phyloP scores from a whole-genome alignment of 2,329 filamentous ascomycete genomes.

The Verticillium isaacii region DNA sequence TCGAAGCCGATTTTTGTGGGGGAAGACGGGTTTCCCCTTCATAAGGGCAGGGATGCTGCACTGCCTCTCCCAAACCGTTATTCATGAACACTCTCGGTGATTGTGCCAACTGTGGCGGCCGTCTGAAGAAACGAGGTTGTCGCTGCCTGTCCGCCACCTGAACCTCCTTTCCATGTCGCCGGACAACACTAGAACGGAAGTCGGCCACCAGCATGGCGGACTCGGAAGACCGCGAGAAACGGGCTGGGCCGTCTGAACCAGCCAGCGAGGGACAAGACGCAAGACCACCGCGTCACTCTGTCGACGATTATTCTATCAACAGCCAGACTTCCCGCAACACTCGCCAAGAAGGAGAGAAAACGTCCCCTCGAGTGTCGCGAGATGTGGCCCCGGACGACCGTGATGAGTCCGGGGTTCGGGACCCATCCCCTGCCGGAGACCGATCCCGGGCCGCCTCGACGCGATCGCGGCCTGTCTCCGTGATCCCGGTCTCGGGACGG shows the following conservation, averaged over 20 bases:
- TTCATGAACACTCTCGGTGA: neutral
- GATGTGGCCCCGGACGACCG: neutral
- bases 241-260: neutral
- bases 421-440: slow-evolving; percentile 10
- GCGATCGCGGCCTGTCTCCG: slow-evolving; percentile 27
- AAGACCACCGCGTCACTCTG: neutral
- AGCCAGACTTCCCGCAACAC: neutral
- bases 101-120: neutral
- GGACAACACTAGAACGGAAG: neutral
- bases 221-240: neutral
- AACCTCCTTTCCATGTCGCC: neutral
- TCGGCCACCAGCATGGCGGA: neutral
- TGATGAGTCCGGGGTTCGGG: neutral
- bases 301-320: neutral
- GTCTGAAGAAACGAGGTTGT: neutral
- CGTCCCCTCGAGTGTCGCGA: neutral
- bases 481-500: slow-evolving; percentile 44
- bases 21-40: neutral
- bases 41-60: neutral
- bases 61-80: neutral
- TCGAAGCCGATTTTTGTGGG: neutral
- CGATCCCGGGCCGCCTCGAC: slow-evolving; percentile 32
- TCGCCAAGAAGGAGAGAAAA: neutral
- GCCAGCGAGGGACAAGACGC: neutral
- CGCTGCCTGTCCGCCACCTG: neutral